Base-by-base conservation (phyloP, 352 stramenopile genomes). In the Globisporangium middletonii region DNA sequence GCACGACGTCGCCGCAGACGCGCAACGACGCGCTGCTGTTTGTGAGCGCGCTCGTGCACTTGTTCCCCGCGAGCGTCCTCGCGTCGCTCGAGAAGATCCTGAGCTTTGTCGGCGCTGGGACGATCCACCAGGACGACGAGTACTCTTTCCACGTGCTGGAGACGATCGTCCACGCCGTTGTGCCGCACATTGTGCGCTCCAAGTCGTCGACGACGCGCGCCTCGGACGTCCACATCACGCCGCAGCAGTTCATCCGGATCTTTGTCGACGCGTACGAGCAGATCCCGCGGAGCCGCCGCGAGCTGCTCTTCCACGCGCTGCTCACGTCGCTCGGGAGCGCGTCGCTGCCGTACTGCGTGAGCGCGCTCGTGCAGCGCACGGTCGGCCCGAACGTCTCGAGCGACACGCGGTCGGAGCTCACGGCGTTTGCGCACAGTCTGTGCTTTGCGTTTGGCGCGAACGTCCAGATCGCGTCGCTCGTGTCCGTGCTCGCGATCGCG, bases 131-230 rank as follows among this genome's bases (percentile, higher is more conserved):
- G 33, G 75, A 92, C 15, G 86, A 95, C 51, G 86, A 89, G 42
- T 92, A 95, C 68, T 92, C 86, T 51, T 94, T 92, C 62, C 75
- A 92, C 45, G 83, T 95, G 38, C 68, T 95, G n/a, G 79, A 93
- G 54, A 90, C 83, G 7, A 93, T 95, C 42, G 76, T 93, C 50
- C 80, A 85, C 63, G 68, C 80, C 6, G 82, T 90, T 13, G 83
- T 92, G 46, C 83, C 83, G 1, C 81, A 95, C 63, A 84, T 95
- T n/a, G 44, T 87, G 7, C 59, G 61, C 4, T 46, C 52, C 0
- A 63, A 12, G 18, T 65, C 18, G 18, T 65, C 18, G 59, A 60
- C 2, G 53, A 37, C 7, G 26, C 26, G 11, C 33, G 28, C n/a
- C 35, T 11, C 67, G 12, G 37, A 56, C 30, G 47, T 59, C 6